Evolutionary conservation across 1,139 yeast genomes (phyloP), one percentile per base, ranked within the genome.

Genomic region (Protomyces arabidopsidicola): DNA sequence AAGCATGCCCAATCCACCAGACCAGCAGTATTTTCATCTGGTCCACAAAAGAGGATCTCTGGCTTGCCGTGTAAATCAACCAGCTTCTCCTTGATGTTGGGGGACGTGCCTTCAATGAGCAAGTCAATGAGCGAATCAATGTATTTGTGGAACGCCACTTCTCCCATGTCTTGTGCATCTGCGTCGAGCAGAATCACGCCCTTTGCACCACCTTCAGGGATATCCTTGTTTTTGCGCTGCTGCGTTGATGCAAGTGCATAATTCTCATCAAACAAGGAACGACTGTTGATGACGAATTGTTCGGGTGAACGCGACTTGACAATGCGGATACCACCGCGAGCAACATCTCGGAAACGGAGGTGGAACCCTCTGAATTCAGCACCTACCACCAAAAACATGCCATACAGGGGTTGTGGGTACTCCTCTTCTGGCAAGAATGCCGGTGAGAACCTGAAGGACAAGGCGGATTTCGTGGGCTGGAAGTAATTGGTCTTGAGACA

Each of bases 201-300:
- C 77, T 93, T 93, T 57, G 98, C 90, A 54, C 98, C 98, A 75
- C 98, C 98, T 80, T 93, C 98, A 53, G 98, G 98, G 66, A 93
- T 93, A 79, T 93, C 98, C 79, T 93, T 93, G 78, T 93, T 93
- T 78, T 93, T 93, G 71, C 93, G 84, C 78, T 93, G 98, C 78
- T 93, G 98, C 53, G 98, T 93, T 67, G 87, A 85, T 53, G 98
- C 98, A 76, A 93, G 82, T 75, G 91, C 91, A 77, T 93, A 93
- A 77, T 93, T 93, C 76, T 93, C 98, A 76, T 93, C 98, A 76
- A 93, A 90, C 75, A 93, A 82, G 71, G 89, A 88, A 71, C 96
- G 84, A 68, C 87, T 87, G 74, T 93, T 93, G 73, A 85, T 84
- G 63, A 87, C 84, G 76, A 90, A 93, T 55, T 91, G 91, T 76